phyloP scores from a whole-genome alignment of 345 rosid genomes.

The Isatis tinctoria region DNA sequence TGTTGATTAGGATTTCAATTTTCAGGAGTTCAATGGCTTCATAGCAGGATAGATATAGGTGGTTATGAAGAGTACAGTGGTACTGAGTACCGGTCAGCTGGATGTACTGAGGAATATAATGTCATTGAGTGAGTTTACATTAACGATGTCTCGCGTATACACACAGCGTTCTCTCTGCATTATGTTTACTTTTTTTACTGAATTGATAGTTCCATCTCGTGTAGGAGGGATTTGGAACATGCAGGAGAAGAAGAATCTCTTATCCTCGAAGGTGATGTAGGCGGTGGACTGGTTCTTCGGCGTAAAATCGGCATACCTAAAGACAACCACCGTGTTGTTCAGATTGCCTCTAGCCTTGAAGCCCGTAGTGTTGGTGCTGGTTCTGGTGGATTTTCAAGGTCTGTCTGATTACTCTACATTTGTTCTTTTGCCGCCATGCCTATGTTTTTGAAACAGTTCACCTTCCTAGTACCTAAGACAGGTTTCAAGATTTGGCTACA shows the following conservation, averaged over 20 bases:
- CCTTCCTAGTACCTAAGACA: not conserved
- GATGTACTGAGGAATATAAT: conserved; percentile 77
- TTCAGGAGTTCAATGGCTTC: conserved; percentile 88
- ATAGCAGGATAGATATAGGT: conserved; percentile 67
- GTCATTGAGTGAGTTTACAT: conserved; percentile 58
- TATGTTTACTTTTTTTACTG: not conserved
- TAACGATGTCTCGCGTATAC: not conserved
- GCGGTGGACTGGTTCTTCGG: conserved; percentile 74
- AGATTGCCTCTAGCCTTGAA: conserved; percentile 57
- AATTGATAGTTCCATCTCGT: conserved; percentile 14
- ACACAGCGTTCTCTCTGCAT: not conserved
- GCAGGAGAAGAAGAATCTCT: conserved; percentile 76
- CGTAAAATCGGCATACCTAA: conserved; percentile 46
- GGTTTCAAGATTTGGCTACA: not conserved
- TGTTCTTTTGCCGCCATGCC: not conserved
- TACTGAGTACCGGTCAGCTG: conserved; percentile 81
- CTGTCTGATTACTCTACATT: conserved; percentile 2
- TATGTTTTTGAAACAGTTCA: not conserved
- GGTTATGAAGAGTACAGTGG: conserved; percentile 94
- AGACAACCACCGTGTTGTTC: conserved; percentile 46
- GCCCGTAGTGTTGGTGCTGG: conserved; percentile 87
- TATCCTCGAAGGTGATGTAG: conserved; percentile 62
- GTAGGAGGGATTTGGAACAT: conserved; percentile 72
- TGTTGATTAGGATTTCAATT: conserved; percentile 3
- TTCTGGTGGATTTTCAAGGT: conserved; percentile 95